Evolutionary conservation across 768 basidiomycete species (phyloP), one percentile per base, ranked within the genome.

Genomic region (Pulveroboletus sp.): DNA sequence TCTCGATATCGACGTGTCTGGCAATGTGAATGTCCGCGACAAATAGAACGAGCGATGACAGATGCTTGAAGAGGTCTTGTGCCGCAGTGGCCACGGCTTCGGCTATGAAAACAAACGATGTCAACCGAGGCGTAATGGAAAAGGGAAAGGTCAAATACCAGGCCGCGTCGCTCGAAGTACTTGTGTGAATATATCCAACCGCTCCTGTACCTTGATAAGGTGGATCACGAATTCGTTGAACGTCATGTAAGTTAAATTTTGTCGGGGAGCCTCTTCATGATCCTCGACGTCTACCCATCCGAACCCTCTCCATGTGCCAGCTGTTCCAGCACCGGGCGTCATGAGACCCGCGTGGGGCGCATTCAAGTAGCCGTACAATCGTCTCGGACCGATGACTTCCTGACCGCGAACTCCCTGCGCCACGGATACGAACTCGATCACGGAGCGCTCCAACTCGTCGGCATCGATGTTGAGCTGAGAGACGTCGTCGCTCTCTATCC

Each of bases 401-500:
- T 63, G 57, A 34, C 52, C 54, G 50, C 71, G 56, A 51, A 66
- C 60, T 1, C 55, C 56, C 54, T 86, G 82, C 6, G 85, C 81
- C 59, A 86, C 82, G 4, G 73, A 68, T 2, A 86, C 83, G 52
- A 87, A 89, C 1, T 81, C 77, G 31, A 76, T 63, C 6, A 90
- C 73, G 0, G 86, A 84, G 17, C 79, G 77, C 47, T 88, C 85
- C 6, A 90, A 72, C 58, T 89, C 87, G 32, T 81, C 76, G 0
- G 86, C 85, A 60, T 89, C 87, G 2, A 76, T 73, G 56, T 82
- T 80, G 57, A 89, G 85, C 32, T 86, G 79, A 4, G 53, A 56
- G 5, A 67, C 55, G 16, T 44, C 51, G 22, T 64, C 59, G 20
- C 23, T 50, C 10, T 34, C 22, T 12, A 31, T 57, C 68, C 67